Evolutionary conservation across 768 basidiomycete species (phyloP).

Genomic region (Hydnomerulius pinastri): DNA sequence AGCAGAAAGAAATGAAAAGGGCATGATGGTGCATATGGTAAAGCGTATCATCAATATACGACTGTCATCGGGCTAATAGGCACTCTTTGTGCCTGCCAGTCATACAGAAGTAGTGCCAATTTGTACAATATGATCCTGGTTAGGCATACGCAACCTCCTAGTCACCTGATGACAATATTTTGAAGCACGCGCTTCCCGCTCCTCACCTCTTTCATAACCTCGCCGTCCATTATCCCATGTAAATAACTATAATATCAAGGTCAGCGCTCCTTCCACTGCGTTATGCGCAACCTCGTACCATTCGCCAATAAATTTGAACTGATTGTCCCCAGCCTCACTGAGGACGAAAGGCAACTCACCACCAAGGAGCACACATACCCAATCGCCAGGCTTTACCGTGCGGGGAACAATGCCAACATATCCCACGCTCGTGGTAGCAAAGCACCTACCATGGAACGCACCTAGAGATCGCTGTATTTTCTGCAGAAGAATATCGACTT

Average conservation of each 20-base stretch:
- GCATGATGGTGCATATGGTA: conserved; percentile 5
- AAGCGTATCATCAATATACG: too few relatives aligned
- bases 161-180: background rate
- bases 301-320: background rate
- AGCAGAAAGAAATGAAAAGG: background rate
- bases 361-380: background rate
- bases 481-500: background rate
- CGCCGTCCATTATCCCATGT: conserved; percentile 2
- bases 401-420: background rate
- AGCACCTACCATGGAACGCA: background rate
- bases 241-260: background rate
- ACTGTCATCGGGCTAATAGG: too few relatives aligned
- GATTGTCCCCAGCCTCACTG: background rate
- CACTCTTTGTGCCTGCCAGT: too few relatives aligned
- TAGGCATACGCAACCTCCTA: too few relatives aligned
- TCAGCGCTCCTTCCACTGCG: background rate
- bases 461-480: background rate
- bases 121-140: too few relatives aligned
- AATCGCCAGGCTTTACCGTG: background rate
- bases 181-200: background rate
- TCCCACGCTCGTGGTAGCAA: background rate
- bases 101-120: too few relatives aligned
- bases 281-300: background rate
- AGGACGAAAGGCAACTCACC: background rate
- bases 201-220: background rate